A percentile compares a stretch with the other conserved stretches of the same genome.
phyloP scores from a whole-genome alignment of 139 green algal species.

The Volvox africanus region DNA sequence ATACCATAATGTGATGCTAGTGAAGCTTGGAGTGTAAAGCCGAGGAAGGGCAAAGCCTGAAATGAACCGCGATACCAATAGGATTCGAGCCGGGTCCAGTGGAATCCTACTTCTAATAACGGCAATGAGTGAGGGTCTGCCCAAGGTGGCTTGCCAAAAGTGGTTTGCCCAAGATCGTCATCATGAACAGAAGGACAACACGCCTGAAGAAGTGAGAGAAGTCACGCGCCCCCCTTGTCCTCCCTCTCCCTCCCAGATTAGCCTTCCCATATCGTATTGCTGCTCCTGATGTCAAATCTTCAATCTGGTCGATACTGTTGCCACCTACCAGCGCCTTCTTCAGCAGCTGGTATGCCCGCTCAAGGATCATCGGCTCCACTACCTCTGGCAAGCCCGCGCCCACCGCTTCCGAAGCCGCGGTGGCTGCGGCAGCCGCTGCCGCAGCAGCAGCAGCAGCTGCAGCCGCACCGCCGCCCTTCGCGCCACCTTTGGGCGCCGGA shows the following conservation, averaged over 20 bases:
- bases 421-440: not conserved
- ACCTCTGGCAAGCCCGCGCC: conserved; percentile 43
- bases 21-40: not conserved
- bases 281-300: no score
- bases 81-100: no score
- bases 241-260: not conserved
- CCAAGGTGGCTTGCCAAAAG: no score
- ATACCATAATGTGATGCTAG: not conserved
- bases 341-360: conserved; percentile 50
- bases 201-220: not conserved
- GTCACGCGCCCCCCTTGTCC: not conserved
- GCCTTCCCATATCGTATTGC: no score
- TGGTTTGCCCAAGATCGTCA: not conserved
- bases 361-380: conserved; percentile 59
- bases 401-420: not conserved
- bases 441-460: not conserved
- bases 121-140: no score
- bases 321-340: conserved; percentile 33
- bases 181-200: not conserved
- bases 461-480: not conserved
- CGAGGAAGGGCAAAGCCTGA: not conserved
- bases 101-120: no score
- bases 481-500: not conserved
- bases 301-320: not conserved
- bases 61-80: no score